A percentile compares a stretch with the other conserved stretches of the same genome.
phyloP scores from a whole-genome alignment of 2,329 filamentous ascomycete species.

The Paecilomyces fulvus region DNA sequence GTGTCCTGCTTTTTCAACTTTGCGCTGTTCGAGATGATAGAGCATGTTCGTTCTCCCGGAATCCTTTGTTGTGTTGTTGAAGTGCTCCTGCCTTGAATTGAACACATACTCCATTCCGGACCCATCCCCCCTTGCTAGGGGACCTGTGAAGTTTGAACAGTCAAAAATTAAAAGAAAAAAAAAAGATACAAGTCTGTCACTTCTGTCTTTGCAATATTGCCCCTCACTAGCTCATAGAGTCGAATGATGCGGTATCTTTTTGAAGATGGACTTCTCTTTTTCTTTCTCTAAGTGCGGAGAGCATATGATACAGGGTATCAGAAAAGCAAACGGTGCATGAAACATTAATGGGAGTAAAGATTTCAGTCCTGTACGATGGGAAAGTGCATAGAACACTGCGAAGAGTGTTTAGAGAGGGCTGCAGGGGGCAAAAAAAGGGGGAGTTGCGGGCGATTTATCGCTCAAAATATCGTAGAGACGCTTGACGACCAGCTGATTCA shows the following conservation, averaged over 20 bases:
- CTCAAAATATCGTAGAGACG: neutral
- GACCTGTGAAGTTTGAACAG: no score
- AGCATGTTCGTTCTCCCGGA: no score
- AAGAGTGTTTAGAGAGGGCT: neutral
- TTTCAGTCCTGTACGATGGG: neutral
- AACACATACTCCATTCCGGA: no score
- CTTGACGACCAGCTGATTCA: neutral
- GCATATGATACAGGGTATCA: neutral
- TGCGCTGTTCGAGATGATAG: no score
- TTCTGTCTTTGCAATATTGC: neutral
- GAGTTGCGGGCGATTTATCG: neutral
- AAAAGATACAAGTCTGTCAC: neutral
- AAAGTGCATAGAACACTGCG: neutral
- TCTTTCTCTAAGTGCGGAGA: neutral
- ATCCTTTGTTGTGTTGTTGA: no score
- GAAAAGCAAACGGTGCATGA: neutral
- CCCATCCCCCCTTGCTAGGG: no score
- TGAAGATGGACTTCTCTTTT: neutral
- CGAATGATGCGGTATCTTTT: neutral
- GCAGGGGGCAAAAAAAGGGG: neutral
- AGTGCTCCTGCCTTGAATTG: no score
- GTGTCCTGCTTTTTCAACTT: neutral
- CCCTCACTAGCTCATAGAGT: neutral
- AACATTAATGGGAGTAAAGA: neutral
- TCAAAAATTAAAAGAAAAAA: neutral